Percentiles rank a stretch among this genome's conserved stretches.
These are phyloP conservation scores for Globisporangium mamillatum DNA, from an alignment of 352 stramenopile species.

Conservation along the genomic window DNA sequence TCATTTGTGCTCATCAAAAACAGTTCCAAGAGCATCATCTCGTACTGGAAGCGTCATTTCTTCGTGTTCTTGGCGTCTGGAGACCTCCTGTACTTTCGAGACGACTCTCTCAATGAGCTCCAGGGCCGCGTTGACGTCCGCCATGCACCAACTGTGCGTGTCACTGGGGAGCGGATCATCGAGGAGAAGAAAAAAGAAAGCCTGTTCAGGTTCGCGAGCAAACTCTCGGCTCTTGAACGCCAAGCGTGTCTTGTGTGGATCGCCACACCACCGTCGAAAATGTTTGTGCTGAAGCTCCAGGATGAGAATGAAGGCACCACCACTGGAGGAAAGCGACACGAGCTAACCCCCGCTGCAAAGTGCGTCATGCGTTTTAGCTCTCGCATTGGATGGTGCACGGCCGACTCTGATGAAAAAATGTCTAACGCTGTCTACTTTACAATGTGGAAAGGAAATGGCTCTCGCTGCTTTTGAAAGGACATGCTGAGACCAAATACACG, in stretches of 20 bases:
- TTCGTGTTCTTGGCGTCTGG: constrained; percentile 75
- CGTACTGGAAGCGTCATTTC: constrained; percentile 82
- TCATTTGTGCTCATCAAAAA: background rate
- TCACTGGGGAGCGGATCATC: constrained; percentile 71
- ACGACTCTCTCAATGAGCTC: constrained; percentile 66
- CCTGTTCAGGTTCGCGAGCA: constrained; percentile 67
- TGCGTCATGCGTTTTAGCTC: constrained; percentile 9
- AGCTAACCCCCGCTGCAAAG: constrained; percentile 65
- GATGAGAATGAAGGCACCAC: constrained; percentile 50
- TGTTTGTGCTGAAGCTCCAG: constrained; percentile 80
- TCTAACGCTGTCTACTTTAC: background rate
- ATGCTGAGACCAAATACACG: constrained; percentile 81
- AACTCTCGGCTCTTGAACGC: constrained; percentile 49
- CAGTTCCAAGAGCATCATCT: constrained; percentile 74
- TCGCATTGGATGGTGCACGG: no score
- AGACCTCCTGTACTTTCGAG: constrained; percentile 76
- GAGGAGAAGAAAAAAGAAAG: constrained; percentile 75
- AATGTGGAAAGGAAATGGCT: constrained; percentile 53
- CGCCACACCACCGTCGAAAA: constrained; percentile 76
- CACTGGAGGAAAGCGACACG: constrained; percentile 22
- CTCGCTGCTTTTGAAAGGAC: constrained; percentile 61
- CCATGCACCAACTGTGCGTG: constrained; percentile 71
- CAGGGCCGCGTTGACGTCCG: constrained; percentile 76
- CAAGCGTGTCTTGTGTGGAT: constrained; percentile 81
- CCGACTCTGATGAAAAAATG: background rate